These are phyloP conservation scores for Saccharomycopsis phalli DNA, from an alignment of 1,139 yeast species.

Conservation along the genomic window DNA sequence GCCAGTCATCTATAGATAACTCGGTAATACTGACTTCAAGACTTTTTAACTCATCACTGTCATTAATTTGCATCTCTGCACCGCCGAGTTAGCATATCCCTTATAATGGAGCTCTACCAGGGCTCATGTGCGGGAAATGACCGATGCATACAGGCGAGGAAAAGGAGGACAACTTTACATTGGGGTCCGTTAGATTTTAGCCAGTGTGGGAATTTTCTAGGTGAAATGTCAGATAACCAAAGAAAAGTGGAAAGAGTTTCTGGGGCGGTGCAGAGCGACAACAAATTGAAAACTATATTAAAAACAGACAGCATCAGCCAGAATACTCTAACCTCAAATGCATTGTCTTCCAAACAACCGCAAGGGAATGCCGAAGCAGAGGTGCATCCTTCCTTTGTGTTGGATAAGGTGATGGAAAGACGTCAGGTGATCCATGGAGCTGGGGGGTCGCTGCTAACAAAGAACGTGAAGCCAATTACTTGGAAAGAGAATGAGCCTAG, in stretches of 20 bases:
- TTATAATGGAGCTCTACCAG: no score
- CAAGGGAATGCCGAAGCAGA: slow-evolving; percentile 4
- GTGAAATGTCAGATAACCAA: no score
- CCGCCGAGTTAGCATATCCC: not conserved
- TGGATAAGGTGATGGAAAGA: slow-evolving; percentile 15
- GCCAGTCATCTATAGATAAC: not conserved
- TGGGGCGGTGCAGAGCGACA: no score
- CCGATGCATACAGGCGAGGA: no score
- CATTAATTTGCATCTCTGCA: not conserved
- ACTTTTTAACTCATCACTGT: not conserved
- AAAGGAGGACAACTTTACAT: no score
- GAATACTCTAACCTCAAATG: slow-evolving; percentile 11
- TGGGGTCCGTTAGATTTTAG: no score
- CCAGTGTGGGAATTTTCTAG: no score
- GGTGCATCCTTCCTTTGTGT: slow-evolving; percentile 15
- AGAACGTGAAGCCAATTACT: slow-evolving; percentile 13
- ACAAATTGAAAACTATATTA: slow-evolving; percentile 4
- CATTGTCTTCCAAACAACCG: slow-evolving; percentile 2
- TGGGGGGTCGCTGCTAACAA: not conserved
- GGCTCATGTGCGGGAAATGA: no score
- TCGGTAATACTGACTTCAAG: not conserved
- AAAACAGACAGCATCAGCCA: slow-evolving; percentile 16
- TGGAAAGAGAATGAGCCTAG: slow-evolving; percentile 18
- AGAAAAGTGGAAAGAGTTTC: no score
- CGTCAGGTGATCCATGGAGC: slow-evolving; percentile 19